These are phyloP conservation scores for Fragaria vesca DNA, from an alignment of 306 rosid species.

Conservation along the genomic window DNA sequence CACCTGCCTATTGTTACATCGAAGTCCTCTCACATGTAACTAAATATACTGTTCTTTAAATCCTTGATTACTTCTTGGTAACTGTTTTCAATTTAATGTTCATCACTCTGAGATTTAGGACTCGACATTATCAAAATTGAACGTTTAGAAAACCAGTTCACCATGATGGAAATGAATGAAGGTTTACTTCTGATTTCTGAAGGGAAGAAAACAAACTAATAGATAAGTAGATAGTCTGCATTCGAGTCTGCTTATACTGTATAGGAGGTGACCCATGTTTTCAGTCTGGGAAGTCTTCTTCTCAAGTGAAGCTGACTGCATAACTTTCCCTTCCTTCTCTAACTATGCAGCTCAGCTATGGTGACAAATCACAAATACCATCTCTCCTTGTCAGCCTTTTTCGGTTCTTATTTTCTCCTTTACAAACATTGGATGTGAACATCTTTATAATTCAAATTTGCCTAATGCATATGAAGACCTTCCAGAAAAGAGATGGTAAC, in stretches of 20 bases:
- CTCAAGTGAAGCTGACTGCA: background rate
- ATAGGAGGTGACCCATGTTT: background rate
- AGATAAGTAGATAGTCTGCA: background rate
- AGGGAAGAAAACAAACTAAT: background rate
- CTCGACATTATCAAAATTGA: background rate
- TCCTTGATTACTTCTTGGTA: slow-evolving; percentile 2
- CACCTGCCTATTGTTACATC: background rate
- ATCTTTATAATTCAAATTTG: background rate
- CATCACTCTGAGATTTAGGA: slow-evolving; percentile 17
- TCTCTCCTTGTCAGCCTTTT: background rate
- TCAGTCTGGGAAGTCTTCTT: background rate
- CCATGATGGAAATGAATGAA: background rate
- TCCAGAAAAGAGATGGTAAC: slow-evolving; percentile 50
- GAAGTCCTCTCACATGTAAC: background rate
- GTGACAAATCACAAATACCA: background rate
- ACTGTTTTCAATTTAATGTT: background rate
- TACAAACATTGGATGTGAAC: background rate
- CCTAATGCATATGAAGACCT: slow-evolving; percentile 39
- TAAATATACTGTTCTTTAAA: background rate
- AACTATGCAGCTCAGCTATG: background rate
- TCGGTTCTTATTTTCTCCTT: background rate
- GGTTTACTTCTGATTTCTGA: background rate
- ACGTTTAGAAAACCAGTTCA: background rate
- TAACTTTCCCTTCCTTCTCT: background rate
- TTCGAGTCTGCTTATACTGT: background rate